Evolutionary conservation across 768 basidiomycete species (phyloP), one percentile per base, ranked within the genome.

Genomic region (Sutorius australiensis): DNA sequence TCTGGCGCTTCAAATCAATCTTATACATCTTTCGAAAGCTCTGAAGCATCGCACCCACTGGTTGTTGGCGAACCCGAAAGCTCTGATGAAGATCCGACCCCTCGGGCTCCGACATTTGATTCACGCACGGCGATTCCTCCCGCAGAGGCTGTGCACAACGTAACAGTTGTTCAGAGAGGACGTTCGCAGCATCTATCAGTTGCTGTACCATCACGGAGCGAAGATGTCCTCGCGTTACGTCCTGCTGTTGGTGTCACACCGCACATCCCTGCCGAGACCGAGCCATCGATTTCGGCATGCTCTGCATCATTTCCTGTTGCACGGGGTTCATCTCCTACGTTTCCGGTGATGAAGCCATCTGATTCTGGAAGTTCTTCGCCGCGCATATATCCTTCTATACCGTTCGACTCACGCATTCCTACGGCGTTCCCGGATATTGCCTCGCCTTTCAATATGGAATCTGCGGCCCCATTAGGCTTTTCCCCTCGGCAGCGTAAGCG

Each of bases 81-180:
- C 5, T 48, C 28, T 10, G 60, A 64, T 9, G 54, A 68, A n/a
- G 56, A 68, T 48, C 64, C 55, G 14, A 71, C 69, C 9, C 67
- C 68, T 3, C 56, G 58, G 12, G 56, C 59, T 13, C 34, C 56
- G 14, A 62, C 62, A 0, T 68, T 66, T 38, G 54, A 50, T 24
- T 38, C 51, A 16, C 47, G 14, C 16, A 34, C 31, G 28, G 14
- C 41, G 10, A 2, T 33, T 3, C 16, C 44, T 11, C 9, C 7
- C 3, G 17, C 49, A 3, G 17, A 33, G 11, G 3, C 1, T 9
- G 51, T 40, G 33, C 9, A 44, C 9, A 16, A 28, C 11, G 14
- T 48, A 1, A 36, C 19, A 10, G 43, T 17, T 14, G 36, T 13
- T 10, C 49, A 39, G 38, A 55, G 51, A 32, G 33, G 49, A 14